Percentiles rank a stretch among this genome's conserved stretches.
phyloP scores from a whole-genome alignment of 768 basidiomycete genomes.

The Calocybe indica region DNA sequence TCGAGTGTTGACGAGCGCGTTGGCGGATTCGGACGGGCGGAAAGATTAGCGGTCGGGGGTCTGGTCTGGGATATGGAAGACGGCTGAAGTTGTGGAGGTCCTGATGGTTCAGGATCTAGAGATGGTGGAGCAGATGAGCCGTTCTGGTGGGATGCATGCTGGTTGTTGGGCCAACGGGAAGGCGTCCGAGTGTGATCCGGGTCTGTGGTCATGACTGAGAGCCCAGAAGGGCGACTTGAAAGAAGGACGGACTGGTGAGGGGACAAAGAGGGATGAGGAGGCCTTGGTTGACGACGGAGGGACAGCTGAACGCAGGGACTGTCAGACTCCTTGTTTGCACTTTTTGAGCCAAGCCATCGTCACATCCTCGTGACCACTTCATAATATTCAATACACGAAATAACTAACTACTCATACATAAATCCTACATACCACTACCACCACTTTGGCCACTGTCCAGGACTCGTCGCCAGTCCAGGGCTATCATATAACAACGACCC shows the following conservation, averaged over 20 bases:
- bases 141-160: constrained; percentile 14
- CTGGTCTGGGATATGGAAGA: constrained; percentile 11
- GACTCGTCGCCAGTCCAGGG: constrained; percentile 53
- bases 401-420: constrained; percentile 5
- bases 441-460: constrained; percentile 48
- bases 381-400: constrained; percentile 3
- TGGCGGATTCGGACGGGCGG: constrained; percentile 51
- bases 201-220: constrained; percentile 29
- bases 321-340: constrained; percentile 9
- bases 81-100: constrained; percentile 11
- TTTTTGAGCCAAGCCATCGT: background rate
- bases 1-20: constrained; percentile 62
- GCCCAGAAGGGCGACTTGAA: constrained; percentile 1
- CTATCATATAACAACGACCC: constrained; percentile 63
- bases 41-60: constrained; percentile 28
- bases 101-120: constrained; percentile 19
- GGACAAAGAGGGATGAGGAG: constrained; percentile 1
- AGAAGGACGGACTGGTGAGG: background rate
- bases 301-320: constrained; percentile 6
- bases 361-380: background rate
- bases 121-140: constrained; percentile 15
- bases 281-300: constrained; percentile 2
- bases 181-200: constrained; percentile 26
- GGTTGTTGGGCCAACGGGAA: constrained; percentile 27
- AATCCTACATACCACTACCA: constrained; percentile 25